These are phyloP conservation scores for Gossypium raimondii DNA, from an alignment of 345 rosid species.

Conservation along the genomic window DNA sequence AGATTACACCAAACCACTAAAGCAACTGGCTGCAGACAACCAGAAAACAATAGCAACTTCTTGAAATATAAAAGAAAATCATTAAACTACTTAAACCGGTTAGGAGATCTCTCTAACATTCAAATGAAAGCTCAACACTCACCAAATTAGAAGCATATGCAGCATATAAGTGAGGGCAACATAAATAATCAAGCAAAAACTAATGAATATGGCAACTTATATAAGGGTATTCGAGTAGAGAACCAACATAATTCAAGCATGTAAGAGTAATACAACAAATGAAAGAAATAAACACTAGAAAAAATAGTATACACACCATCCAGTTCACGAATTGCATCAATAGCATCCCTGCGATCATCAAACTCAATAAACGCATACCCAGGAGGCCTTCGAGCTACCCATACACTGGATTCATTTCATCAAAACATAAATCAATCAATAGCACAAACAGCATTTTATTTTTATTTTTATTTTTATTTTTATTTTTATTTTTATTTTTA, in stretches of 20 bases:
- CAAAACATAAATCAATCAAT: not conserved
- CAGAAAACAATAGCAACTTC: not conserved
- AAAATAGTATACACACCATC: slow-evolving; percentile 45
- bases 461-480: too few relatives aligned
- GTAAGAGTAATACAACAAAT: not conserved
- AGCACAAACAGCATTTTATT: not conserved
- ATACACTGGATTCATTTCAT: slow-evolving; percentile 52
- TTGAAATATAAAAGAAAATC: not conserved
- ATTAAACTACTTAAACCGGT: not conserved
- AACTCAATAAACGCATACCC: slow-evolving; percentile 89
- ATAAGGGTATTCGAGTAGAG: not conserved
- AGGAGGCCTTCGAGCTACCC: slow-evolving; percentile 94
- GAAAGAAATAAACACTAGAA: not conserved
- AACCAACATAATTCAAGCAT: not conserved
- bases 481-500: too few relatives aligned
- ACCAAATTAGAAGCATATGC: not conserved
- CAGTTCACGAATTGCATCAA: slow-evolving; percentile 63
- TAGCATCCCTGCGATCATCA: slow-evolving; percentile 75
- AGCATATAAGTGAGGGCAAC: not conserved
- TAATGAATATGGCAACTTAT: not conserved
- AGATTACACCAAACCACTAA: too few relatives aligned
- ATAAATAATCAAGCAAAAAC: not conserved
- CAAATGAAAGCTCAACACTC: not conserved
- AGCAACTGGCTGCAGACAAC: not conserved
- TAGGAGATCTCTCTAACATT: not conserved